Evolutionary conservation across 2,329 filamentous ascomycete species (phyloP), one percentile per base, ranked within the genome.

Genomic region (Paramyrothecium roridum): DNA sequence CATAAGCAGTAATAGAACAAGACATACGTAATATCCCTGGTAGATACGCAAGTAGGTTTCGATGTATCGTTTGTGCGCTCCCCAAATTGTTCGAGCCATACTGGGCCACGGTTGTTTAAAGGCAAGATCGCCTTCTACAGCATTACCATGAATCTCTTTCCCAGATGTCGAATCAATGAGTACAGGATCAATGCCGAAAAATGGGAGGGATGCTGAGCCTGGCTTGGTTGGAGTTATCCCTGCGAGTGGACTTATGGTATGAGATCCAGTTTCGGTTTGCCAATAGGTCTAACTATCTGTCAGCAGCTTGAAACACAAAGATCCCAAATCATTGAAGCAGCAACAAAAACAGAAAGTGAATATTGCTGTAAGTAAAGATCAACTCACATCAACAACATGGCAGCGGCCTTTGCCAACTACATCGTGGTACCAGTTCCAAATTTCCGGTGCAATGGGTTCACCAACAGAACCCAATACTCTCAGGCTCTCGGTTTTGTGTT

Each of bases 361-460:
- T n/a, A n/a, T n/a, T 30, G 26, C 26, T n/a, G 33, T n/a, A 23
- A 17, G 10, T 8, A 3, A n/a, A 3, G 3, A n/a, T n/a, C n/a
- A n/a, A 83, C 90, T 82, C 78, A 95, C 91, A 72, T 97, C 93
- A 50, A 96, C 87, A 70, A 97, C 82, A 67, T 97, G 93, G 48
- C 90, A 88, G 72, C 95, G 86, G 69, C 91, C 87, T 80, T 91
- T 93, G 67, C 93, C 93, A 51, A 97, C 91, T 60, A 87, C 82
- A 71, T 96, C 91, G 69, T 91, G 90, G 75, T 96, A 97, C 93
- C 93, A 97, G 76, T 96, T 96, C 93, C 93, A 97, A 52, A 97
- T 88, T 72, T 97, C 93, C 13, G 93, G 90, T n/a, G 93, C 93
- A 65, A 97, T 97, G 19, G 93, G 93, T 76, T 97, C 93, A 60